Evolutionary conservation across 2,329 filamentous ascomycete genomes (phyloP), one percentile per base, ranked within the genome.

Genomic region (Scedosporium minutisporum): DNA sequence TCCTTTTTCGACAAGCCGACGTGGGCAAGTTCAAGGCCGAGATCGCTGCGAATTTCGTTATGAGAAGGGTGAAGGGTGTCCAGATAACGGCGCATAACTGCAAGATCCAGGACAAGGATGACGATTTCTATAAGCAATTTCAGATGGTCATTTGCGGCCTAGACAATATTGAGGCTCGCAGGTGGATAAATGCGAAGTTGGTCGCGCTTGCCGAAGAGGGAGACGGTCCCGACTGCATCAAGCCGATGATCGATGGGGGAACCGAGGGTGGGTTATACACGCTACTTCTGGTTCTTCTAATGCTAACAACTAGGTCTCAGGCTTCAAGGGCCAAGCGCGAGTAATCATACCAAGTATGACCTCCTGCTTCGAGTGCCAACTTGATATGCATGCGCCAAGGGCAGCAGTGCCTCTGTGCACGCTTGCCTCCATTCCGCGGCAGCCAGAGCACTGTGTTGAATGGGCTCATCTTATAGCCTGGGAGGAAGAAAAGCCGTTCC

Each of bases 401-500:
- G 90, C 92, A n/a, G 92, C 95, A 14, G 93, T 99, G 0, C 95
- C 95, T 1, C 87, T 99, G 29, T 99, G 95, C 75, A 99, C 95
- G 3, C 87, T 99, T 63, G 95, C 95, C 16, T 96, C 91, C 18
- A 97, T 99, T 67, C 95, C 95, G 9, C 89, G 95, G 14, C 95
- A 99, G 72, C 95, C 95, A 1, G 93, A 97, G 73, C 95, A 99
- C 77, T 99, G 95, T 73, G 90, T 99, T 70, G 95, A 99, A 77
- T 99, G 95, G 95, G 96, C 95, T 0, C 93, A 97, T 73, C 89
- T 97, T 71, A 97, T 99, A 66, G 95, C 95, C 48, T 99, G 95
- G 95, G 92, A 96, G 65, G 84, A 89, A 68, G 86, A 91, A 70
- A 88, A 89, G 72, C 89, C 89, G 66, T 96, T 93, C 67, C 87